Percentiles rank a stretch among this genome's conserved stretches.
Conservation (phyloP, 208 protist genomes). For the Trypanosomatidae sp. region DNA sequence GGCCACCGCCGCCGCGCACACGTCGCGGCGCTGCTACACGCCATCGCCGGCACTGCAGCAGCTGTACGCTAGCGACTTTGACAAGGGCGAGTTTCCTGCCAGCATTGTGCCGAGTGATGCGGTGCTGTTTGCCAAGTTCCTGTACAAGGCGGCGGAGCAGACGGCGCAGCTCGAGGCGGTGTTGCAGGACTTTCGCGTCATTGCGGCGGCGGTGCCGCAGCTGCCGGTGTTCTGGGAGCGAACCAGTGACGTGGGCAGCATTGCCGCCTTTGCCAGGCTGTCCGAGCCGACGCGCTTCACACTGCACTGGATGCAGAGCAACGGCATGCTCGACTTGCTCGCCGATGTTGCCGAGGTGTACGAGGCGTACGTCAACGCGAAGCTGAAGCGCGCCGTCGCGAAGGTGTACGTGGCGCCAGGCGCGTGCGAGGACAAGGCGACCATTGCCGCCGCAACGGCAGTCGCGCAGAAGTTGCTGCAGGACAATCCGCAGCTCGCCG, state of each 20-base stretch:
- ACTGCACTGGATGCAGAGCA: slow-evolving; percentile 87
- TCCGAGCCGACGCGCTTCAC: slow-evolving; percentile 71
- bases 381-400: slow-evolving; percentile 64
- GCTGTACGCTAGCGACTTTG: slow-evolving; percentile 84
- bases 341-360: slow-evolving; percentile 72
- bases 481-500: slow-evolving; percentile 47
- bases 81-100: slow-evolving; percentile 51
- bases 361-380: slow-evolving; percentile 80
- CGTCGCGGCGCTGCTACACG: slow-evolving; percentile 86
- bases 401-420: slow-evolving; percentile 78
- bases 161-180: slow-evolving; percentile 51
- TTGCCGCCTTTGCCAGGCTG: slow-evolving; percentile 73
- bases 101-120: slow-evolving; percentile 83
- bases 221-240: slow-evolving; percentile 87
- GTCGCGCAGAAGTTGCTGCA: slow-evolving; percentile 59
- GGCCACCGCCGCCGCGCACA: too few species aligned
- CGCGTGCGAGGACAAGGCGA: slow-evolving; percentile 25
- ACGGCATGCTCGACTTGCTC: slow-evolving; percentile 79
- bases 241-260: slow-evolving; percentile 36
- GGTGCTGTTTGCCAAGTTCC: slow-evolving; percentile 82
- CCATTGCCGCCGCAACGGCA: slow-evolving; percentile 39
- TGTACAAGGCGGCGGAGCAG: slow-evolving; percentile 75
- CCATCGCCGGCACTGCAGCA: slow-evolving; percentile 74
- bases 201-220: slow-evolving; percentile 38
- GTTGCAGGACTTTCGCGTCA: slow-evolving; percentile 69